Evolutionary conservation across 805 yeast genomes (phyloP).

Genomic region (Yamadazyma akitaensis): DNA sequence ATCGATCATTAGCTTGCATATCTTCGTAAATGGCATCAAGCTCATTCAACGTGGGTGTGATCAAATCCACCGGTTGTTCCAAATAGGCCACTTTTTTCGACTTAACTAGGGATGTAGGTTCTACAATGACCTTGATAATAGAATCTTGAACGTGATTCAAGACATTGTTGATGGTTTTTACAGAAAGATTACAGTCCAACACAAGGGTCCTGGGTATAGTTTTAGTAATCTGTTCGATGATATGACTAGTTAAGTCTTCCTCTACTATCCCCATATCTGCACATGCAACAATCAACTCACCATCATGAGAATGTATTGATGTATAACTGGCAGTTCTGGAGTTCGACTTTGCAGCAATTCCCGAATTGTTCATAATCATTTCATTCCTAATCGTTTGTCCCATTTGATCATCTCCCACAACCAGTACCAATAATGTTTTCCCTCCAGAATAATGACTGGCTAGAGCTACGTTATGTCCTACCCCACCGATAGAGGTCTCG

Average conservation of each 20-base stretch:
- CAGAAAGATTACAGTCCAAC: slow-evolving; percentile 67
- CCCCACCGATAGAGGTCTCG: slow-evolving; percentile 70
- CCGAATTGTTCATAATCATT: slow-evolving; percentile 33
- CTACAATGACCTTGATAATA: slow-evolving; percentile 46
- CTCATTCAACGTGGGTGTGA: slow-evolving; percentile 72
- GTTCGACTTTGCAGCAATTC: slow-evolving; percentile 28
- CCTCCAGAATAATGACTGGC: slow-evolving; percentile 45
- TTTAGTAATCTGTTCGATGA: slow-evolving; percentile 36
- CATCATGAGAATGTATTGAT: slow-evolving; percentile 59
- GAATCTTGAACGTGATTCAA: slow-evolving; percentile 17
- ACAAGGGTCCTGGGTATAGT: slow-evolving; percentile 50
- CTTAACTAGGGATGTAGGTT: slow-evolving; percentile 76
- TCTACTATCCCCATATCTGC: slow-evolving; percentile 82
- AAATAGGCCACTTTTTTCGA: slow-evolving; percentile 45
- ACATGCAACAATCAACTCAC: slow-evolving; percentile 69
- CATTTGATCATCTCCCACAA: slow-evolving; percentile 57
- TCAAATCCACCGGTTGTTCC: slow-evolving; percentile 39
- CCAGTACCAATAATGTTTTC: slow-evolving; percentile 48
- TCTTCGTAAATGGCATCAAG: slow-evolving; percentile 51
- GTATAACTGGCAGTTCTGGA: slow-evolving; percentile 65
- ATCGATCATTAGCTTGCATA: slow-evolving; percentile 38
- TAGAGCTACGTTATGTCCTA: slow-evolving; percentile 74
- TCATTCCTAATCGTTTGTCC: slow-evolving; percentile 33
- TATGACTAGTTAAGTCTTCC: slow-evolving; percentile 37
- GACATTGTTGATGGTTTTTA: slow-evolving; percentile 36